Conservation (phyloP, 306 rosid genomes). For the Rosa chinensis region DNA sequence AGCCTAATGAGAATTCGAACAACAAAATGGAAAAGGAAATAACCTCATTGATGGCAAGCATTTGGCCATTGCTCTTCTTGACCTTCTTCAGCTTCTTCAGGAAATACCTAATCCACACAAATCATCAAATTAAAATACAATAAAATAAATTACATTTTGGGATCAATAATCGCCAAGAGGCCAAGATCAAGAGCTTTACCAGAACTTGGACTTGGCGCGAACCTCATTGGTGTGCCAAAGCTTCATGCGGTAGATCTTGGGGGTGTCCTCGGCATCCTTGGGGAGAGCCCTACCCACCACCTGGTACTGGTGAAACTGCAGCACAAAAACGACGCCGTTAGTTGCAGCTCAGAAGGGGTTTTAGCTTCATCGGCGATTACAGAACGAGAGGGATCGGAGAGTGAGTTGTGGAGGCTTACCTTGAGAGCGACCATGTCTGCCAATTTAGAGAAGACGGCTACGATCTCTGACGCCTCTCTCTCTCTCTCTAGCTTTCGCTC, state of each 20-base stretch:
- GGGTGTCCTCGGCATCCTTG: slow-evolving; percentile 66
- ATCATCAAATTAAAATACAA: background rate
- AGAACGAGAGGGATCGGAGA: slow-evolving; percentile 2
- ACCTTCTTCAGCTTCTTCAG: slow-evolving; percentile 87
- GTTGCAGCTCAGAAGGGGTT: background rate
- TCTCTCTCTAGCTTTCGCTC: slow-evolving; percentile 3
- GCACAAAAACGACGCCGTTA: slow-evolving; percentile 14
- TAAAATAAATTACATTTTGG: background rate
- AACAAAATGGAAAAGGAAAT: background rate
- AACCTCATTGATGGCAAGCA: slow-evolving; percentile 68
- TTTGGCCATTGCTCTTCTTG: slow-evolving; percentile 92
- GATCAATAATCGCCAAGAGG: background rate
- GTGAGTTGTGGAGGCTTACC: slow-evolving; percentile 29
- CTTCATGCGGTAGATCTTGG: slow-evolving; percentile 89
- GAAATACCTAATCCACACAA: slow-evolving; percentile 60
- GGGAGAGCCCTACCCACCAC: slow-evolving; percentile 94
- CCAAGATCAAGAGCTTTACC: slow-evolving; percentile 40
- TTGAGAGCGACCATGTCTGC: slow-evolving; percentile 61
- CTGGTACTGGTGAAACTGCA: slow-evolving; percentile 89
- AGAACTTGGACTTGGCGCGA: slow-evolving; percentile 93
- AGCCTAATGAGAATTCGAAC: background rate
- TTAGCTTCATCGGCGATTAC: background rate
- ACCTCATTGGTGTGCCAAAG: slow-evolving; percentile 96
- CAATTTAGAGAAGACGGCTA: slow-evolving; percentile 11
- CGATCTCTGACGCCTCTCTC: slow-evolving; percentile 5